Base-by-base conservation (phyloP, 805 yeast genomes). In the Grigorovia jiainica region DNA sequence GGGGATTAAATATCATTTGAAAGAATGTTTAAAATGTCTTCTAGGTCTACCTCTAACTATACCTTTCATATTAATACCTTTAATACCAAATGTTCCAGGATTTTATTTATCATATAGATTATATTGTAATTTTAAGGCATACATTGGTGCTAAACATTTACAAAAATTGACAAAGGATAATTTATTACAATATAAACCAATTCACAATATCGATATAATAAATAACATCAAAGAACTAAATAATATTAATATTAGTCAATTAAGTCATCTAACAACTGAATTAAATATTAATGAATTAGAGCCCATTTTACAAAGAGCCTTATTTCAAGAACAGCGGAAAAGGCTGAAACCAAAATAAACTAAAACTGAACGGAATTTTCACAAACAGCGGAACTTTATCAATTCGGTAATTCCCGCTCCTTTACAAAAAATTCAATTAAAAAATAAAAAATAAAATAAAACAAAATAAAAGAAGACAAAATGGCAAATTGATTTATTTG, bases 31-130 rank as follows among this genome's bases (percentile, higher is more conserved):
- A 2, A 48, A 67, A 31, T 76, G 82, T 49, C 69, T 75, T 1
- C 44, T 79, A 13, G 78, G 78, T 3, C 61, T 90, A 3, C 97
- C 97, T 2, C 48, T 89, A 36, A 78, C 94, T 0, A 51, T 86
- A 3, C 97, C 97, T 2, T 59, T 89, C 34, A 87, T 86, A 0
- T 51, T 87, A 34, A 55, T 90, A 0, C 97, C 97, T 0, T 69
- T 89, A n/a, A 59, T 87, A 3, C 97, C 97, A 17, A 89, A 89
- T 53, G 75, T 89, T 17, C 97, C 97, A 0, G 95, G 95, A 0
- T 82, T 90, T 55, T 90, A 87, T 54, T 62, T 89, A 34, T 70
- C 82, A 3, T 89, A 82, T 57, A 70, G 97, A 46, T 70, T 82
- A 16, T 89, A 87, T 64, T 86, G 95, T 57, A 86, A 90, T 58